A percentile compares a stretch with the other conserved stretches of the same genome.
Evolutionary conservation across 2,329 filamentous ascomycete species (phyloP).

Genomic region (Aureobasidium subglaciale): DNA sequence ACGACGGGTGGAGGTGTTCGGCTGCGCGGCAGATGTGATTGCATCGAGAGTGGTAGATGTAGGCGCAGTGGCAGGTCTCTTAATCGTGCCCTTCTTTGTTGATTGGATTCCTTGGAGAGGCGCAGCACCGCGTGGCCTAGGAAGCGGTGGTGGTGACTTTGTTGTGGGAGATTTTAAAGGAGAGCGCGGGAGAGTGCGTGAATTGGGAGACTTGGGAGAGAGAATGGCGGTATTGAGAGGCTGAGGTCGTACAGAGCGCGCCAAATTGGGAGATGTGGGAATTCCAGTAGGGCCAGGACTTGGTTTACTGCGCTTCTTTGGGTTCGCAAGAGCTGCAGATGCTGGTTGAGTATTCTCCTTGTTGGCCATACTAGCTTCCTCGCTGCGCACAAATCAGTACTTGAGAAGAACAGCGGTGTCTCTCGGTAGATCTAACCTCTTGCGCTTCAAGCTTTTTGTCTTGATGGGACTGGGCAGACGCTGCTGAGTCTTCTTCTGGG

Average conservation of each 20-base stretch:
- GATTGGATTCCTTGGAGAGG: not conserved
- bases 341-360: conserved; percentile 67
- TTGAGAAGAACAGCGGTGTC: conserved; percentile 18
- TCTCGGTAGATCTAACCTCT: conserved; percentile 27
- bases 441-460: conserved; percentile 24
- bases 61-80: conserved; percentile 15
- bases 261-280: conserved; percentile 22
- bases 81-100: not conserved
- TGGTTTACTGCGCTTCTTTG: conserved; percentile 56
- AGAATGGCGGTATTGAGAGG: conserved; percentile 53
- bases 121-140: conserved; percentile 1
- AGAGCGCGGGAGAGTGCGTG: conserved; percentile 57
- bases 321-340: conserved; percentile 48
- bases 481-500: conserved; percentile 23
- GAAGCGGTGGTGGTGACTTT: conserved; percentile 17
- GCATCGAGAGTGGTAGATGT: conserved; percentile 39
- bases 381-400: conserved; percentile 39
- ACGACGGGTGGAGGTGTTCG: conserved; percentile 24
- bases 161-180: conserved; percentile 40
- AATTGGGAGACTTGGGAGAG: conserved; percentile 77
- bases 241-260: conserved; percentile 25
- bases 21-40: conserved; percentile 55
- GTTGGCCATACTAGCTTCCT: conserved; percentile 55
- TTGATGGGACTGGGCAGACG: conserved; percentile 4
- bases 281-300: conserved; percentile 29